A percentile compares a stretch with the other conserved stretches of the same genome.
These are phyloP conservation scores for Oxalis stricta DNA, from an alignment of 441 rosid genomes.

Conservation along the genomic window DNA sequence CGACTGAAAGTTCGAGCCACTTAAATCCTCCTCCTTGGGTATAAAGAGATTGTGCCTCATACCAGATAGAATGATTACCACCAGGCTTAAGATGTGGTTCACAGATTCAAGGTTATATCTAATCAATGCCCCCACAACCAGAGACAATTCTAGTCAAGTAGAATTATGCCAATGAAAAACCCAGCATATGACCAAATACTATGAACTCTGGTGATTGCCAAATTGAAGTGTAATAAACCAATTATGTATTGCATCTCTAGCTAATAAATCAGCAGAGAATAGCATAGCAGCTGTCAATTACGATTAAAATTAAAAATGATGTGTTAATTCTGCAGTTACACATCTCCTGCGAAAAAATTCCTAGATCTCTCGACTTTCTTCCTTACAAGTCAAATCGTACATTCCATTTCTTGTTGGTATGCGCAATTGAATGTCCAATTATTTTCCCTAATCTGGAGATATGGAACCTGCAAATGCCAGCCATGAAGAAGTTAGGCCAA, in stretches of 20 bases:
- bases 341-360: constrained; percentile 11
- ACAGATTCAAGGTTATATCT: too few relatives aligned
- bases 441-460: constrained; percentile 81
- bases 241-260: constrained; percentile 3
- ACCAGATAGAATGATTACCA: too few relatives aligned
- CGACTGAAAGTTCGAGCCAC: too few relatives aligned
- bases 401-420: constrained; percentile 68
- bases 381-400: constrained; percentile 63
- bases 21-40: too few relatives aligned
- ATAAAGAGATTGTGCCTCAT: too few relatives aligned
- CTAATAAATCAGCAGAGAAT: constrained; percentile 8
- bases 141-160: too few relatives aligned
- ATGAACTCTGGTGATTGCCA: too few relatives aligned
- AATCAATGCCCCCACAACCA: too few relatives aligned
- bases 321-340: constrained; percentile 7
- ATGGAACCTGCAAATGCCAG: constrained; percentile 87
- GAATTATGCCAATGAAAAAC: too few relatives aligned
- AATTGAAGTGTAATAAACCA: too few relatives aligned
- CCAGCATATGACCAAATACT: too few relatives aligned
- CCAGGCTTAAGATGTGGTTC: too few relatives aligned
- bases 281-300: constrained; percentile 1
- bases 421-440: constrained; percentile 81
- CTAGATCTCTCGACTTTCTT: constrained; percentile 1
- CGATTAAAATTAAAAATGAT: constrained; percentile 11
- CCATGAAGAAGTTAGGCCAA: constrained; percentile 5